These are phyloP conservation scores for Alnus glutinosa DNA, from an alignment of 306 rosid species.

Conservation along the genomic window DNA sequence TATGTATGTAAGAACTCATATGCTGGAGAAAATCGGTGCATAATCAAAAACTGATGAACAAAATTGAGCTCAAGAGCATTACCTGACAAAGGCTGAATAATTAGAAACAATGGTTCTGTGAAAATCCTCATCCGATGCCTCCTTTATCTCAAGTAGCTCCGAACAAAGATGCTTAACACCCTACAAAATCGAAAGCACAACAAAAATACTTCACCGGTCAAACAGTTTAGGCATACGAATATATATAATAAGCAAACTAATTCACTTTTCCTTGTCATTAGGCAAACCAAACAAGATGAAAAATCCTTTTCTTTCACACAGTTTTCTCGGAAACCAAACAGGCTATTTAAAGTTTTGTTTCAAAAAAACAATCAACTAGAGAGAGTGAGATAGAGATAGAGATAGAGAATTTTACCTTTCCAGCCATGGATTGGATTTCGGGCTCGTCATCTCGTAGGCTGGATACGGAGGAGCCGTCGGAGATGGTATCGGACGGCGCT, in stretches of 20 bases:
- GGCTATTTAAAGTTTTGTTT: not conserved
- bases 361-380: not conserved
- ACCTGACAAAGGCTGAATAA: slow-evolving; percentile 66
- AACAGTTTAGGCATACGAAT: not conserved
- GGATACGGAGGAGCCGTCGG: slow-evolving; percentile 46
- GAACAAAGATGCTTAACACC: slow-evolving; percentile 82
- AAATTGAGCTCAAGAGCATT: slow-evolving; percentile 3
- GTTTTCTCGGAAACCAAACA: not conserved
- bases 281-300: not conserved
- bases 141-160: slow-evolving; percentile 75
- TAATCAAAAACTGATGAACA: not conserved
- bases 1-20: not conserved
- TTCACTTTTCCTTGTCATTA: not conserved
- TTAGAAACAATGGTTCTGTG: slow-evolving; percentile 51
- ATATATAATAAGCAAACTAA: not conserved
- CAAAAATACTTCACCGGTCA: not conserved
- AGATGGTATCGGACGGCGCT: slow-evolving; percentile 37
- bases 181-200: slow-evolving; percentile 25
- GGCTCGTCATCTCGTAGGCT: slow-evolving; percentile 40
- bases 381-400: not conserved
- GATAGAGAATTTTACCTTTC: slow-evolving; percentile 36
- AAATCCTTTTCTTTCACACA: not conserved
- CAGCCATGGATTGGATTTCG: slow-evolving; percentile 71
- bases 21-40: not conserved
- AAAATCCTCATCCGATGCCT: slow-evolving; percentile 62